phyloP scores from a whole-genome alignment of 352 stramenopile species.

The Hyaloperonospora arabidopsidis region DNA sequence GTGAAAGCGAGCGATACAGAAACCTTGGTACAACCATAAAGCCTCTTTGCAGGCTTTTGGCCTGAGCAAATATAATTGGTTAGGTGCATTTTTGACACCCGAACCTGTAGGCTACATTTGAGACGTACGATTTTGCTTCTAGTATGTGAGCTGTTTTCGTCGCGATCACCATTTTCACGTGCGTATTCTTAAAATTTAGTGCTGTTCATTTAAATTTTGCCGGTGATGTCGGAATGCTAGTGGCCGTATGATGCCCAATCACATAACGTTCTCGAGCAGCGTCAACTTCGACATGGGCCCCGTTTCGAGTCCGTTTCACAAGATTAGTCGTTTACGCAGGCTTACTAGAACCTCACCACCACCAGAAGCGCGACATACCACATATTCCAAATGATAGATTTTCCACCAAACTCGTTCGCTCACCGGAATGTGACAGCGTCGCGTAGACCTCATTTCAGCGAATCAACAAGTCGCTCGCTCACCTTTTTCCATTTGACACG shows the following conservation, averaged over 20 bases:
- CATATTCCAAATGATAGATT: constrained; percentile 3
- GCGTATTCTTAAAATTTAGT: not conserved
- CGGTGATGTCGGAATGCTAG: constrained; percentile 1
- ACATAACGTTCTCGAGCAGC: constrained; percentile 10
- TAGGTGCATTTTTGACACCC: too few species aligned
- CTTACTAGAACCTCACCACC: not conserved
- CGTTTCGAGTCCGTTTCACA: not conserved
- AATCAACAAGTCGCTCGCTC: not conserved
- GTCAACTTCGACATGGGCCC: constrained; percentile 19
- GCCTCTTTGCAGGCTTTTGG: too few species aligned
- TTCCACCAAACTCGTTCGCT: not conserved
- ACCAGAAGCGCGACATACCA: not conserved
- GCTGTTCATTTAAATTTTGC: not conserved
- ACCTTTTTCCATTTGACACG: too few species aligned
- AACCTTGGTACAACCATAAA: too few species aligned
- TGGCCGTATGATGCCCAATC: constrained; percentile 19
- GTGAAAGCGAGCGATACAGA: too few species aligned
- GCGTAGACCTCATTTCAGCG: constrained; percentile 1
- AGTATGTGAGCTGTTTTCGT: too few species aligned
- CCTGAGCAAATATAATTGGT: too few species aligned
- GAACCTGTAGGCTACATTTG: too few species aligned
- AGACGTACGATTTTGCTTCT: too few species aligned
- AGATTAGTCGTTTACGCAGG: not conserved
- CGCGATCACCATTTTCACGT: not conserved
- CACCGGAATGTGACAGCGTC: too few species aligned